Conservation (phyloP, 441 rosid species). For the Kokia cookei region DNA sequence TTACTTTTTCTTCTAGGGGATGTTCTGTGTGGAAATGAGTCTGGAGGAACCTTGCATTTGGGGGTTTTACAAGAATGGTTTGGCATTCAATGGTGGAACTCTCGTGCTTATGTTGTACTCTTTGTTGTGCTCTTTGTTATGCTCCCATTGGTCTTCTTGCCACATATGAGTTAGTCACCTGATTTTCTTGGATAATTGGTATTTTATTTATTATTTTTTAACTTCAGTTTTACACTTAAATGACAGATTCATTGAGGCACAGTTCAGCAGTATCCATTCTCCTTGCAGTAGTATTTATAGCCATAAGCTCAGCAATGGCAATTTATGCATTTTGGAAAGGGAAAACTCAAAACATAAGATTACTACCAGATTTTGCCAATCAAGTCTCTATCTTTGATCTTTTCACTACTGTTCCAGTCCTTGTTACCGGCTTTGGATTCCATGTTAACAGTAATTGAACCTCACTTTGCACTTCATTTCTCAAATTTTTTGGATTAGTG, state of each 20-base stretch:
- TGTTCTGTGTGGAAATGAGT: conserved; percentile 56
- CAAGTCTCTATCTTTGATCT: conserved; percentile 52
- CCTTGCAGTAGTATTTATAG: conserved; percentile 68
- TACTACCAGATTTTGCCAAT: conserved; percentile 47
- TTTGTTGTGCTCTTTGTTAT: conserved; percentile 43
- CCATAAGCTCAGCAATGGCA: conserved; percentile 63
- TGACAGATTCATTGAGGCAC: conserved; percentile 57
- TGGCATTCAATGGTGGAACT: conserved; percentile 74
- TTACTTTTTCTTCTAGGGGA: conserved; percentile 39
- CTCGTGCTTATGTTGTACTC: conserved; percentile 51
- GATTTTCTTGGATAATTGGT: neutral
- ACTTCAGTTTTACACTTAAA: neutral
- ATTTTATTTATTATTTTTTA: neutral
- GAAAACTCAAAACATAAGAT: conserved; percentile 49
- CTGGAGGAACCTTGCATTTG: conserved; percentile 38
- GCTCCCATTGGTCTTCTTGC: conserved; percentile 51
- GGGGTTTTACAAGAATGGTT: conserved; percentile 79
- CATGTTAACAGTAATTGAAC: conserved; percentile 59
- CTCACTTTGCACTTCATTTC: neutral
- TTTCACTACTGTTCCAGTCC: conserved; percentile 78
- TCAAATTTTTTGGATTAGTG: neutral
- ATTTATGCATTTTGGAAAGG: conserved; percentile 52
- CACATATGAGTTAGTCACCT: conserved; percentile 49
- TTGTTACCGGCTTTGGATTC: conserved; percentile 83
- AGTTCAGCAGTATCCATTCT: conserved; percentile 73